Conservation (phyloP, 2,329 filamentous ascomycete genomes). For the Purpureocillium takamizusanense region DNA sequence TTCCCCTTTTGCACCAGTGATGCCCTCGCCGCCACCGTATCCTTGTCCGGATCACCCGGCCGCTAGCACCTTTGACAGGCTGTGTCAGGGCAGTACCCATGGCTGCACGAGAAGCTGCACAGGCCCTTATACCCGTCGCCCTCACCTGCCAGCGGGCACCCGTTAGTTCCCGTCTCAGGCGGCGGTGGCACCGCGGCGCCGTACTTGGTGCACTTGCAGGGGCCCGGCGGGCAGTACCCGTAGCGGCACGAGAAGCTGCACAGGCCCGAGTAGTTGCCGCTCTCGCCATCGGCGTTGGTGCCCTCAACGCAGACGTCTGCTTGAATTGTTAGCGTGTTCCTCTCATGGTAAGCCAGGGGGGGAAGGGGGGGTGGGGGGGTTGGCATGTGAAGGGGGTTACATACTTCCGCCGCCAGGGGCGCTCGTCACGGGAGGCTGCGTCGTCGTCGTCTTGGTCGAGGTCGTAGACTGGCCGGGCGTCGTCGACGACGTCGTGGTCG, state of each 20-base stretch:
- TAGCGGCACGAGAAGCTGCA: constrained; percentile 22
- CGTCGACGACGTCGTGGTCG: constrained; percentile 8
- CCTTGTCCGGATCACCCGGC: no score
- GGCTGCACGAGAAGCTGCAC: constrained; percentile 35
- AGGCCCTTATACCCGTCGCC: constrained; percentile 30
- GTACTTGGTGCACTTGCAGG: constrained; percentile 22
- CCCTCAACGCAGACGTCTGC: constrained; percentile 15
- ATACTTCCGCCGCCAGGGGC: constrained; percentile 8
- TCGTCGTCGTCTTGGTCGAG: constrained; percentile 27
- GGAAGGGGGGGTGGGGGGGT: background rate
- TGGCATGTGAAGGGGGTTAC: background rate
- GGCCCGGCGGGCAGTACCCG: constrained; percentile 22
- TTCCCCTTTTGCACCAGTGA: no score
- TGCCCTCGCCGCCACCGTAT: no score
- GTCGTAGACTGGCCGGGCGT: constrained; percentile 11
- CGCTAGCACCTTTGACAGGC: constrained; percentile 14
- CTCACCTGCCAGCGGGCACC: constrained; percentile 22
- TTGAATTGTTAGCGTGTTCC: no score
- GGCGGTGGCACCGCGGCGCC: constrained; percentile 18
- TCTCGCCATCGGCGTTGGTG: constrained; percentile 18
- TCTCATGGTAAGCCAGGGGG: no score
- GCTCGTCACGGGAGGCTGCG: constrained; percentile 8
- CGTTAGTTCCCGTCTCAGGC: constrained; percentile 15
- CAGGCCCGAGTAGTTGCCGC: constrained; percentile 23
- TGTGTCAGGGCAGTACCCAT: constrained; percentile 34